Evolutionary conservation across 331 rosid genomes (phyloP).

Genomic region (Pyracantha coccinea): DNA sequence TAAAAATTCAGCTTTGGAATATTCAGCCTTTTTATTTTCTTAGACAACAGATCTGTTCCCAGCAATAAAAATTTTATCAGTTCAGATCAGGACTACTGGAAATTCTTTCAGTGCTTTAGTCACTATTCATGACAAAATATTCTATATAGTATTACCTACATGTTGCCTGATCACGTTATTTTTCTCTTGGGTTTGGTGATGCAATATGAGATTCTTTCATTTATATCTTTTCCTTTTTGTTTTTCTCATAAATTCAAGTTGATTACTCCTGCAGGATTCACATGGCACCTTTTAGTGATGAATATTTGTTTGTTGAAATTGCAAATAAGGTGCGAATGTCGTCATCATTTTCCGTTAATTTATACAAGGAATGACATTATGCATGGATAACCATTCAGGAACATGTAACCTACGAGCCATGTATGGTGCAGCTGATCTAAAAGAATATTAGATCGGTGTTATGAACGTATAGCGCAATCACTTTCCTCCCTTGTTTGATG

Average conservation of each 20-base stretch:
- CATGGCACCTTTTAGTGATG: conserved; percentile 89
- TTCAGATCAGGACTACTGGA: no score
- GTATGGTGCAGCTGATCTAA: background rate
- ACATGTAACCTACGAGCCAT: background rate
- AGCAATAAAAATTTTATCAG: background rate
- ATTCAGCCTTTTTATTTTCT: background rate
- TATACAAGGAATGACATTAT: background rate
- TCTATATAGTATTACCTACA: background rate
- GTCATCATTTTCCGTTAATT: background rate
- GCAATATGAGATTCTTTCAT: background rate
- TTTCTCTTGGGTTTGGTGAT: background rate
- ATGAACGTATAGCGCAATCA: background rate
- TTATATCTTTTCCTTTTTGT: conserved; percentile 4
- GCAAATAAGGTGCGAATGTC: conserved; percentile 74
- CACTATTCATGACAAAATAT: background rate
- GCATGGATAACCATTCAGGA: no score
- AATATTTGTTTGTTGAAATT: conserved; percentile 80
- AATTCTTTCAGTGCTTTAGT: background rate
- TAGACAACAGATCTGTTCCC: background rate
- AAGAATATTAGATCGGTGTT: background rate
- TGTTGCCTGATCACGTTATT: background rate
- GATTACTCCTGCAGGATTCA: conserved; percentile 51
- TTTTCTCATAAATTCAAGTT: conserved; percentile 34
- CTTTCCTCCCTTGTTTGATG: background rate
- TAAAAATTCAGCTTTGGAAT: background rate